Evolutionary conservation across 495 filamentous ascomycete genomes (phyloP).

Genomic region (Penicillium arizonense): DNA sequence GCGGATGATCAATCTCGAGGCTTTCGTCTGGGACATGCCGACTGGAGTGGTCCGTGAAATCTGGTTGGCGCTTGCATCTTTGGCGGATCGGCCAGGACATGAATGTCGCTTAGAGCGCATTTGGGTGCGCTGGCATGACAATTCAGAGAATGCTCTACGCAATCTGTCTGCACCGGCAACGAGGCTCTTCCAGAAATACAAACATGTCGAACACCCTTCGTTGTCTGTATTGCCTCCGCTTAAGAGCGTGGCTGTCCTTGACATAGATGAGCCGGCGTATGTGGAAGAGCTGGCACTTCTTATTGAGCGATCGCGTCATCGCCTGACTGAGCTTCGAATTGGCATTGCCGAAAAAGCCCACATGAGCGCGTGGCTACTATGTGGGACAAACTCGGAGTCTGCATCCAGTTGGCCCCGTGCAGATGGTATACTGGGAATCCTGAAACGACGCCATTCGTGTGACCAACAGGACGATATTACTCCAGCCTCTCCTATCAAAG

Average conservation of each 20-base stretch:
- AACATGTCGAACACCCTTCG: slow-evolving; percentile 75
- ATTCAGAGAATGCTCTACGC: slow-evolving; percentile 49
- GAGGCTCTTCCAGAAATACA: slow-evolving; percentile 36
- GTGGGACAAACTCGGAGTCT: slow-evolving; percentile 26
- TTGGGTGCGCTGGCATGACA: slow-evolving; percentile 92
- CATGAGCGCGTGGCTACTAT: slow-evolving; percentile 52
- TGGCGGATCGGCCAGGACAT: slow-evolving; percentile 59
- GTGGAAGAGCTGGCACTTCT: slow-evolving; percentile 85
- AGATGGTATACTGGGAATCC: slow-evolving; percentile 73
- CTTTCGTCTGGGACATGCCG: slow-evolving; percentile 96
- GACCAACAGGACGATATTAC: neutral
- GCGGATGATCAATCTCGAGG: slow-evolving; percentile 86
- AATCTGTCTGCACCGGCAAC: slow-evolving; percentile 5
- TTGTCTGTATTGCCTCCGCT: slow-evolving; percentile 83
- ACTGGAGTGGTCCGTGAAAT: slow-evolving; percentile 85
- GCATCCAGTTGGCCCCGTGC: slow-evolving; percentile 39
- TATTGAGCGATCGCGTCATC: slow-evolving; percentile 67
- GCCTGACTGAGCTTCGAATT: slow-evolving; percentile 73
- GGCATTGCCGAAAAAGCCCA: slow-evolving; percentile 67
- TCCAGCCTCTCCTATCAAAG: neutral
- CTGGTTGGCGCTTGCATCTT: slow-evolving; percentile 77
- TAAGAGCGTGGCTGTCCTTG: slow-evolving; percentile 76
- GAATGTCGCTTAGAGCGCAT: slow-evolving; percentile 72
- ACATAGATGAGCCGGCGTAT: slow-evolving; percentile 87
- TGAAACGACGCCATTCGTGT: slow-evolving; percentile 48